These are phyloP conservation scores for Brassica carinata DNA, from an alignment of 345 rosid genomes.

Conservation along the genomic window DNA sequence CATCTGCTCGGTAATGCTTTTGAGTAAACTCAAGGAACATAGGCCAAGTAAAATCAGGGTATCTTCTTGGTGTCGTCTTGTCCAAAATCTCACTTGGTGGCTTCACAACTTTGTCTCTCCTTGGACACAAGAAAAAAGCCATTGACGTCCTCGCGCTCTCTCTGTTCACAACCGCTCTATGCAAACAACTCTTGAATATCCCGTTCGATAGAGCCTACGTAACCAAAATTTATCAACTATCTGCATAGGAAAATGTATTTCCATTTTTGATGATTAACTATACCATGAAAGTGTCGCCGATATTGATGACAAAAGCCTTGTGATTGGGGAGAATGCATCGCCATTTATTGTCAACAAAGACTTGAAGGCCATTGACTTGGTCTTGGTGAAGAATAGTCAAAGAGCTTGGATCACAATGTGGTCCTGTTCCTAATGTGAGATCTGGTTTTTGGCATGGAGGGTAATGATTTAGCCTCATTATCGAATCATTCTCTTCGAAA, in stretches of 20 bases:
- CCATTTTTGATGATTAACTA: background rate
- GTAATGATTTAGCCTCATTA: constrained; percentile 96
- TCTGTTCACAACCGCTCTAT: constrained; percentile 93
- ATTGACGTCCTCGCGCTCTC: constrained; percentile 77
- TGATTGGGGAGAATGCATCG: constrained; percentile 67
- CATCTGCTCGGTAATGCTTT: constrained; percentile 89
- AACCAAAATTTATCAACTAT: constrained; percentile 2
- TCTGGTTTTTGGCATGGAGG: constrained; percentile 99
- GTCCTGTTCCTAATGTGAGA: constrained; percentile 93
- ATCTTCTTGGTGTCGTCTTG: constrained; percentile 51
- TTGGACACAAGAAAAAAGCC: constrained; percentile 94
- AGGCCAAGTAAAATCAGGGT: constrained; percentile 91
- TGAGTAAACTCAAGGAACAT: constrained; percentile 84
- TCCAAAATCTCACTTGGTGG: constrained; percentile 76
- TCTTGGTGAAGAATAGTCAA: constrained; percentile 98
- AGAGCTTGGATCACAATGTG: constrained; percentile 99
- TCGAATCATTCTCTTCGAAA: constrained; percentile 85
- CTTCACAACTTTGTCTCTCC: constrained; percentile 68
- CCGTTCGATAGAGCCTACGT: constrained; percentile 44
- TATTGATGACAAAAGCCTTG: constrained; percentile 86
- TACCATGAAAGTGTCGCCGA: constrained; percentile 99
- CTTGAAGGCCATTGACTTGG: constrained; percentile 93
- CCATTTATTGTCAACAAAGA: constrained; percentile 85
- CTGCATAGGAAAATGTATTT: background rate
- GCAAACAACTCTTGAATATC: constrained; percentile 58